phyloP scores from a whole-genome alignment of 768 basidiomycete species.

The Sarcodon sp. region DNA sequence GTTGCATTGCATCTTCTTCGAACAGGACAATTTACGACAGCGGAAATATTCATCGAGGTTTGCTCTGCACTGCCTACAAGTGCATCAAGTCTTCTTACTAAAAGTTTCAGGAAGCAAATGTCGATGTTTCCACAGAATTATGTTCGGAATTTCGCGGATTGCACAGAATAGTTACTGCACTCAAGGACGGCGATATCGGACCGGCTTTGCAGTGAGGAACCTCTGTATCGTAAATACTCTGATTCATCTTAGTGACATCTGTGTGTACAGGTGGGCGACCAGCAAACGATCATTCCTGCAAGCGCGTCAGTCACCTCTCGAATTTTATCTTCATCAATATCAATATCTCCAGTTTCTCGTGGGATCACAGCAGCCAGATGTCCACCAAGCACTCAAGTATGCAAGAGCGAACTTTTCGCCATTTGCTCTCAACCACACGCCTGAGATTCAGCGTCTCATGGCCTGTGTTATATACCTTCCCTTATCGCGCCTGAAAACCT shows the following conservation, averaged over 20 bases:
- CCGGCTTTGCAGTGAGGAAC: slow-evolving; percentile 40
- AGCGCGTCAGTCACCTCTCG: slow-evolving; percentile 64
- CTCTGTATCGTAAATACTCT: slow-evolving; percentile 31
- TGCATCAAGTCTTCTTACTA: slow-evolving; percentile 1
- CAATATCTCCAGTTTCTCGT: slow-evolving; percentile 77
- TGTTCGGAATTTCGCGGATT: slow-evolving; percentile 53
- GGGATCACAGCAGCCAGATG: slow-evolving; percentile 43
- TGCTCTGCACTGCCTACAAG: slow-evolving; percentile 9
- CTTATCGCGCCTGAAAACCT: slow-evolving; percentile 44
- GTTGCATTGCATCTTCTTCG: slow-evolving; percentile 69
- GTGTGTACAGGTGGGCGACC: slow-evolving; percentile 59
- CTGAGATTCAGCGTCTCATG: slow-evolving; percentile 61
- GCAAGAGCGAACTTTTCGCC: slow-evolving; percentile 51
- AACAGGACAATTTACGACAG: slow-evolving; percentile 70
- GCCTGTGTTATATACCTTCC: slow-evolving; percentile 64
- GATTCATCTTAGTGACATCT: background rate
- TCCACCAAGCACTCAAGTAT: slow-evolving; percentile 56
- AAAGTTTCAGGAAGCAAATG: slow-evolving; percentile 46
- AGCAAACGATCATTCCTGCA: slow-evolving; percentile 54
- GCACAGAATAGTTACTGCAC: slow-evolving; percentile 56
- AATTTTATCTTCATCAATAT: slow-evolving; percentile 84
- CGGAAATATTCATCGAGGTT: slow-evolving; percentile 65
- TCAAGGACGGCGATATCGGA: slow-evolving; percentile 50
- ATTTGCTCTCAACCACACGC: slow-evolving; percentile 47
- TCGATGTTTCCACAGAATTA: slow-evolving; percentile 38